Conservation (phyloP, 805 yeast genomes). For the Zygoascus tannicola region DNA sequence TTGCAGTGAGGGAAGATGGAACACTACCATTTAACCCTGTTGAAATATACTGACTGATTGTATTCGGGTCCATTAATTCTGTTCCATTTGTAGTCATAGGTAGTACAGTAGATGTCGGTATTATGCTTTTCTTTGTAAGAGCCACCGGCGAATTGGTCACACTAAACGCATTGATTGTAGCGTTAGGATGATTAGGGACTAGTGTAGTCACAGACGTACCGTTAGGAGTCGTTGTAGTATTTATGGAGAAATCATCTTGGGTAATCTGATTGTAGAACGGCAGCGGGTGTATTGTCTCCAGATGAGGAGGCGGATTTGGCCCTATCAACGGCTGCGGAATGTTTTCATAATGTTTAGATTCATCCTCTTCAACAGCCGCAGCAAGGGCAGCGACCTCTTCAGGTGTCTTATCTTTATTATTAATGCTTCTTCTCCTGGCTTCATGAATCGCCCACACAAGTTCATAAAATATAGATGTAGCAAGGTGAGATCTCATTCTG, state of each 20-base stretch:
- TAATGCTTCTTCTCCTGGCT: conserved; percentile 57
- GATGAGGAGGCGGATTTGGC: conserved; percentile 20
- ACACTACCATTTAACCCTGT: background rate
- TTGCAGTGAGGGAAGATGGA: background rate
- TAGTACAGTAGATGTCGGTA: background rate
- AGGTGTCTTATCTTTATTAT: conserved; percentile 6
- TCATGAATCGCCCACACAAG: conserved; percentile 92
- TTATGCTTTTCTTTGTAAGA: background rate
- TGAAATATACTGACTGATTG: background rate
- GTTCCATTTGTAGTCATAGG: background rate
- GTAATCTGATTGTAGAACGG: conserved; percentile 89
- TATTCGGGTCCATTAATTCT: background rate
- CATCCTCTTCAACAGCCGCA: conserved; percentile 5
- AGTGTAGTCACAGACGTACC: conserved; percentile 87
- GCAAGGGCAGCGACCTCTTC: conserved; percentile 11
- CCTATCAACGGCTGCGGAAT: conserved; percentile 18
- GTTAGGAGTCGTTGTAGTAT: conserved; percentile 79
- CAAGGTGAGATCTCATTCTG: conserved; percentile 83
- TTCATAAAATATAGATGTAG: conserved; percentile 86
- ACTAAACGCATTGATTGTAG: conserved; percentile 7
- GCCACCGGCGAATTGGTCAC: background rate
- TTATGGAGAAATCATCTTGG: conserved; percentile 77
- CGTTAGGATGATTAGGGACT: conserved; percentile 46
- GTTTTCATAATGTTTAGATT: conserved; percentile 3
- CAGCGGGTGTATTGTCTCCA: conserved; percentile 51